These are phyloP conservation scores for Kodamaea kaohsiungensis DNA, from an alignment of 805 yeast genomes.

Conservation along the genomic window DNA sequence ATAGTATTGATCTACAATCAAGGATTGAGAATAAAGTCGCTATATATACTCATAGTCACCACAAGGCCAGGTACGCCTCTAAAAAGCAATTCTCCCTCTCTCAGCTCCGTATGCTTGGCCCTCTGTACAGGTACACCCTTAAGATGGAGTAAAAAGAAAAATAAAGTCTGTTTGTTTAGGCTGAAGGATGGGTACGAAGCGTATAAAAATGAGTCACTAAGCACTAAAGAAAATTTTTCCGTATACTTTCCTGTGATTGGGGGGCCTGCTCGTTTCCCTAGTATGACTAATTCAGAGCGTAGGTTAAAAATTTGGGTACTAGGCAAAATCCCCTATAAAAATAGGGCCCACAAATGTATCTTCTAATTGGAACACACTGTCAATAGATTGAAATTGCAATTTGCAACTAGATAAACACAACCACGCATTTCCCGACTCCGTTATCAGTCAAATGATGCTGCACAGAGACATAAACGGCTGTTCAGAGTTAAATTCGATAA, in stretches of 20 bases:
- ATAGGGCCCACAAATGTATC: neutral
- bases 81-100: neutral
- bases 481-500: neutral
- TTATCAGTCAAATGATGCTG: neutral
- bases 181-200: conserved; percentile 1
- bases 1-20: no score
- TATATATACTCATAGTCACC: neutral
- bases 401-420: neutral
- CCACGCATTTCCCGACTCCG: neutral
- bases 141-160: neutral
- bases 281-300: conserved; percentile 3
- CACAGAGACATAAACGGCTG: neutral
- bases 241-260: conserved; percentile 1
- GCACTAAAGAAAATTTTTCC: conserved; percentile 3
- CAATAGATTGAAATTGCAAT: neutral
- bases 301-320: neutral
- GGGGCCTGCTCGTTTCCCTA: neutral
- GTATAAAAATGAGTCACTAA: conserved; percentile 1
- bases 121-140: conserved; percentile 1
- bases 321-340: neutral
- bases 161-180: neutral
- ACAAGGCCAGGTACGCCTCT: neutral
- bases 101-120: neutral
- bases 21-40: no score
- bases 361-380: neutral